Conservation (phyloP, 331 rosid genomes). For the Malus hybrid region DNA sequence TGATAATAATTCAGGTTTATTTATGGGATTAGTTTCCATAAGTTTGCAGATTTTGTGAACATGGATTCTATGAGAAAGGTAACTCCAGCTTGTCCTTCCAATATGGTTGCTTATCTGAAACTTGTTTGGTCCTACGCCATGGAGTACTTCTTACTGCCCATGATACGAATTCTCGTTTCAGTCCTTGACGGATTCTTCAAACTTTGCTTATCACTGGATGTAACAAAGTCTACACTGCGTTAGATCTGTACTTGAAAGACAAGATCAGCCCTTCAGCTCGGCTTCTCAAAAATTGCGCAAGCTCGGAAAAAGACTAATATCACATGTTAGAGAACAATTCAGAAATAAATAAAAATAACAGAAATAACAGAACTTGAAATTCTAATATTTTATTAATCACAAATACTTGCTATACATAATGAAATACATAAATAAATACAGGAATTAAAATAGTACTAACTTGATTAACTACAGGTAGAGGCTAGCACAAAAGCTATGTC, state of each 20-base stretch:
- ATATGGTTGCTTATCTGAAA: background rate
- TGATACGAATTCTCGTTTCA: background rate
- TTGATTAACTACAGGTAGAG: no score
- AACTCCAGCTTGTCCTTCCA: background rate
- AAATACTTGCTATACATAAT: no score
- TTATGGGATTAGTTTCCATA: background rate
- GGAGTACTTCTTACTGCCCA: background rate
- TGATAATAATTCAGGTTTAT: background rate
- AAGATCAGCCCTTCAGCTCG: conserved; percentile 1
- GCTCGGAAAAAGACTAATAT: background rate
- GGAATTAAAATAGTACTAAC: no score
- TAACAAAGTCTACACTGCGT: conserved; percentile 21
- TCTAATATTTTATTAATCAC: no score
- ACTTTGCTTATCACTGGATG: background rate
- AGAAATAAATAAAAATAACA: no score
- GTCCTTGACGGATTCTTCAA: background rate
- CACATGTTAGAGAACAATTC: background rate
- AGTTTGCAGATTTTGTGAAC: background rate
- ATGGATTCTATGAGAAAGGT: background rate
- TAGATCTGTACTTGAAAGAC: conserved; percentile 22
- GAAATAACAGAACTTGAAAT: no score
- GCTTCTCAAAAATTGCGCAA: conserved; percentile 12
- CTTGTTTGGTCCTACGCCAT: background rate
- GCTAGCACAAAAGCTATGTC: no score
- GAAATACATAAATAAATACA: no score